phyloP scores from a whole-genome alignment of 192 early-diverging fungal species.

The Cladochytrium replicatum region DNA sequence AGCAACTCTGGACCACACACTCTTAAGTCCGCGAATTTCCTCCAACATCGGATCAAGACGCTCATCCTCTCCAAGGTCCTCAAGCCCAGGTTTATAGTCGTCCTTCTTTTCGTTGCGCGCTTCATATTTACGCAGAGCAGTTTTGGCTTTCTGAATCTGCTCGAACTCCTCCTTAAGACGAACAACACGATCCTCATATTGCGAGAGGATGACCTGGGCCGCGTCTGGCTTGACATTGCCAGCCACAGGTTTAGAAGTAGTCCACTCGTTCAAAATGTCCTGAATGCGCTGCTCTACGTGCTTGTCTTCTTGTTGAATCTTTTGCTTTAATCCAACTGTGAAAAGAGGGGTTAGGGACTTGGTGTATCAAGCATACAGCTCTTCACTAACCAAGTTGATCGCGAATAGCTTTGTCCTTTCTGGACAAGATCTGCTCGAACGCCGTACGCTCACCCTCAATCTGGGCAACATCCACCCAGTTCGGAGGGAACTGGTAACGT shows the following conservation, averaged over 20 bases:
- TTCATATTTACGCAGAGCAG: too few relatives aligned
- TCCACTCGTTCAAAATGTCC: conserved; percentile 82
- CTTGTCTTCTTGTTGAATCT: conserved; percentile 81
- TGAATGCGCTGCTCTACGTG: conserved; percentile 74
- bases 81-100: too few relatives aligned
- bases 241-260: conserved; percentile 86
- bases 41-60: conserved; percentile 77
- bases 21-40: conserved; percentile 83
- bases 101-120: too few relatives aligned
- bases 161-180: conserved; percentile 78
- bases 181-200: conserved; percentile 75
- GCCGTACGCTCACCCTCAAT: conserved; percentile 96
- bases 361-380: not conserved
- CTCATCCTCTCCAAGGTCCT: conserved; percentile 74
- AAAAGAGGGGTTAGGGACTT: conserved; percentile 4
- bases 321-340: conserved; percentile 78
- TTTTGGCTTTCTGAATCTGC: conserved; percentile 82
- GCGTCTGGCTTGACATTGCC: conserved; percentile 81
- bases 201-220: conserved; percentile 69
- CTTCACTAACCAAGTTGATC: conserved; percentile 69
- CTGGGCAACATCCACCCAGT: conserved; percentile 94
- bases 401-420: conserved; percentile 86
- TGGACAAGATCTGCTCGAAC: conserved; percentile 84
- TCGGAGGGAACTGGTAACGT: conserved; percentile 85
- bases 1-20: conserved; percentile 81